These are phyloP conservation scores for Cladosporium sp. DNA, from an alignment of 2,329 filamentous ascomycete species.

Conservation along the genomic window DNA sequence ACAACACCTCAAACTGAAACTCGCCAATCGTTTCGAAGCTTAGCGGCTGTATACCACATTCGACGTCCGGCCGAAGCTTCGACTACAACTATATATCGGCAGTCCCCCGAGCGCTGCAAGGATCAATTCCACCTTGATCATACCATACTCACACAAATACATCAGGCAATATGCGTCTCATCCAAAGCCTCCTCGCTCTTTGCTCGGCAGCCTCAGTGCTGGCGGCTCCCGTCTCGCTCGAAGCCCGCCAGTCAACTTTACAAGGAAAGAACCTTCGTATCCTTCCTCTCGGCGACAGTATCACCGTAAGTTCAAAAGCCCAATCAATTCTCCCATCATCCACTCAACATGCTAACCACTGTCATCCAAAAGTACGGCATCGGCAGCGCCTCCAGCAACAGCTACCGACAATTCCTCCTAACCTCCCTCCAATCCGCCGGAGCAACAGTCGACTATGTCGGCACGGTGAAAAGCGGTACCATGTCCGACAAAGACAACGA, in stretches of 20 bases:
- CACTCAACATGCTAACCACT: neutral
- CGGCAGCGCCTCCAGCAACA: constrained; percentile 11
- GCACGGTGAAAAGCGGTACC: constrained; percentile 9
- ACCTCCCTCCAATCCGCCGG: constrained; percentile 3
- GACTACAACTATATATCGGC: no score
- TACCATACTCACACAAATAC: no score
- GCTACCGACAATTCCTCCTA: constrained; percentile 15
- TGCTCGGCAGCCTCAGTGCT: constrained; percentile 6
- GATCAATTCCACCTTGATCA: no score
- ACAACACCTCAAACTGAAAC: no score
- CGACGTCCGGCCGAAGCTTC: no score
- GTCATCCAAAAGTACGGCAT: neutral
- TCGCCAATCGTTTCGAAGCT: no score
- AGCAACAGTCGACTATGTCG: constrained; percentile 13
- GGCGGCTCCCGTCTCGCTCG: neutral
- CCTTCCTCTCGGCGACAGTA: constrained; percentile 9
- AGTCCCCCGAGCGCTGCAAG: no score
- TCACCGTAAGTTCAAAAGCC: constrained; percentile 3
- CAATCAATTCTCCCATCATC: neutral
- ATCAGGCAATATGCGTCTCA: constrained; percentile 5
- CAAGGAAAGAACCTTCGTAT: constrained; percentile 2
- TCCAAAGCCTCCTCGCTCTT: constrained; percentile 1
- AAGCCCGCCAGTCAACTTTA: constrained; percentile 1
- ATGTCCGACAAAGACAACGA: constrained; percentile 16
- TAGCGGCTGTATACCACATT: no score